phyloP scores from a whole-genome alignment of 257 asterid species.

The Solanum peruvianum region DNA sequence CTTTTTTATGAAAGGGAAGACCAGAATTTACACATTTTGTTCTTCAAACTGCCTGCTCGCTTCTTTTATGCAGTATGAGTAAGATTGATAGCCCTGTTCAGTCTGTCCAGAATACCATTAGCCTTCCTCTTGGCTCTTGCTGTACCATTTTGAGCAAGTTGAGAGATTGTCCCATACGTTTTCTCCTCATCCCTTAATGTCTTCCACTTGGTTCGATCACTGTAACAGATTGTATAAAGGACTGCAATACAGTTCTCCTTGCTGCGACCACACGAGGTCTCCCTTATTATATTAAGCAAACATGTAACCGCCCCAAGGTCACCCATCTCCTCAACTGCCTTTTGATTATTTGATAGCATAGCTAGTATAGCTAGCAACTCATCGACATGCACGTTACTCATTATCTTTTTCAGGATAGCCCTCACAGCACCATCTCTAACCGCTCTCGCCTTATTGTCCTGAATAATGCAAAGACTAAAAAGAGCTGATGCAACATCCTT shows the following conservation, averaged over 20 bases:
- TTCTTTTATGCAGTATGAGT: slow-evolving; percentile 60
- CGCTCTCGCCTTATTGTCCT: slow-evolving; percentile 68
- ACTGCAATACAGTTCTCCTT: slow-evolving; percentile 71
- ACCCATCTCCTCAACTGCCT: slow-evolving; percentile 58
- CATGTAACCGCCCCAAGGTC: slow-evolving; percentile 58
- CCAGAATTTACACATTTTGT: slow-evolving; percentile 64
- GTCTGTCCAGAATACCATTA: slow-evolving; percentile 55
- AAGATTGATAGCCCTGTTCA: slow-evolving; percentile 31
- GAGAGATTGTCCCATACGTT: slow-evolving; percentile 43
- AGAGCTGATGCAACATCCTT: slow-evolving; percentile 87
- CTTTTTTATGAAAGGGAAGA: not conserved
- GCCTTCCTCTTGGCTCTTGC: slow-evolving; percentile 91
- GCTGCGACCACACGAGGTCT: slow-evolving; percentile 37
- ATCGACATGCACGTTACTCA: slow-evolving; percentile 36
- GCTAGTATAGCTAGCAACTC: slow-evolving; percentile 73
- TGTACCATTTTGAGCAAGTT: slow-evolving; percentile 56
- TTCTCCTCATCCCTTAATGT: slow-evolving; percentile 65
- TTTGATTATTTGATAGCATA: slow-evolving; percentile 61
- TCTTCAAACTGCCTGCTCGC: not conserved
- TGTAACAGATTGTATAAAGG: slow-evolving; percentile 42
- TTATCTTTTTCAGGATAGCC: slow-evolving; percentile 51
- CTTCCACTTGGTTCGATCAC: slow-evolving; percentile 58
- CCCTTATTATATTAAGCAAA: slow-evolving; percentile 55
- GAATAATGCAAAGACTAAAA: slow-evolving; percentile 57
- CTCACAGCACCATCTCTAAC: slow-evolving; percentile 63